phyloP scores from a whole-genome alignment of 257 asterid species.

The Solanum ossicruentum region DNA sequence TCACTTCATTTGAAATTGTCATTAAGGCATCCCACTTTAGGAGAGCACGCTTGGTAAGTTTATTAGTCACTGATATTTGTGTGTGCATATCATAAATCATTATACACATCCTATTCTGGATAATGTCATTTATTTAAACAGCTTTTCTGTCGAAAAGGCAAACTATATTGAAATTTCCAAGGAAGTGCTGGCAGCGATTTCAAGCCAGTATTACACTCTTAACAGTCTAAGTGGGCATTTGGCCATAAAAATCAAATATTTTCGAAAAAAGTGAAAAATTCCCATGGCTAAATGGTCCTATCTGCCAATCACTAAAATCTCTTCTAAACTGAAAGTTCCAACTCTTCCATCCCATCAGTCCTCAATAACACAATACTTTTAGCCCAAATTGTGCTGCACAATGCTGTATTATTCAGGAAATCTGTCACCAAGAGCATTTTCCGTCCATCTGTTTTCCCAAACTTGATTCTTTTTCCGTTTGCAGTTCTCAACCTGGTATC shows the following conservation, averaged over 20 bases:
- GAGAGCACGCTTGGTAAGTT: background rate
- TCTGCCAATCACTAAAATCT: background rate
- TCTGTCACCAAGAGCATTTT: background rate
- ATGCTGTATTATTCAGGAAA: background rate
- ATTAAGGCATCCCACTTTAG: background rate
- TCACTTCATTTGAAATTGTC: background rate
- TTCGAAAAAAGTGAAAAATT: background rate
- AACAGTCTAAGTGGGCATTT: background rate
- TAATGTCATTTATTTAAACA: background rate
- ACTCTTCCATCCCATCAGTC: background rate
- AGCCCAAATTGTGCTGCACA: background rate
- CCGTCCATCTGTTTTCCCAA: background rate
- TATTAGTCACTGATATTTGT: background rate
- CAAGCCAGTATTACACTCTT: background rate
- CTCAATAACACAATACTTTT: background rate
- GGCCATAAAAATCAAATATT: background rate
- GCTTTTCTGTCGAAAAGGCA: background rate
- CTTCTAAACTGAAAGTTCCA: background rate
- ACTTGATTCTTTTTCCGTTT: background rate
- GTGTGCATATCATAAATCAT: background rate
- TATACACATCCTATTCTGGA: background rate
- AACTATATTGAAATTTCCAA: background rate
- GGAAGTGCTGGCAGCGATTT: background rate
- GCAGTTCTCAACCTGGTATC: background rate
- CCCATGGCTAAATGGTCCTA: background rate